Base-by-base conservation (phyloP, 106 monocot species). In the Cymbidium sinense region DNA sequence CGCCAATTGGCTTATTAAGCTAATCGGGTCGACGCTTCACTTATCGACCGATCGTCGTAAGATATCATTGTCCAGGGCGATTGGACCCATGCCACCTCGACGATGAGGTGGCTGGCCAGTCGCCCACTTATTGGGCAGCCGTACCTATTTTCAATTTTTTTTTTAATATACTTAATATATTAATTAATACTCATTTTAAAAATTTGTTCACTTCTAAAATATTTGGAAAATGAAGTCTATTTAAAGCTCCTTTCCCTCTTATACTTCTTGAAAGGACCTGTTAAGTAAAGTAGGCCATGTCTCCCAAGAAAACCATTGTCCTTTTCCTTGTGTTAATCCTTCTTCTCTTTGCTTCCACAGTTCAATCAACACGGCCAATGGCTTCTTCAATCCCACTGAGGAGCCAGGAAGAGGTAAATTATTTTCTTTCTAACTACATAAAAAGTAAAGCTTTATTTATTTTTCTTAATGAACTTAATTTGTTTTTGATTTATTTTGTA, bases 301-400 rank as follows among this genome's bases (percentile, higher is more conserved):
- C 70, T 67, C 4, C 64, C 1, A 78, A 78, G 44, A n/a, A 62
- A 21, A 43, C 27, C 13, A 65, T 44, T 0, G 8, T 18, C n/a
- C 29, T 78, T 44, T 8, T 69, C 15, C 18, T 78, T 28, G n/a
- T n/a, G n/a, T 3, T 44, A 30, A 12, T 27, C 65, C 61, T 62
- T 23, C 27, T 78, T 5, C 43, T 78, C 41, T 5, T 78, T 41
- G 64, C 78, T 18, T 27, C 27, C 17, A 12, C 78, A 4, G 25
- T 39, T 19, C 78, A 78, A 70, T 35, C 78, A 28, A 43, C 78
- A 41, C 39, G 78, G 44, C 78, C 69, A 47, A 11, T 47, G 23
- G 29, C 43, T n/a, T 39, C 78, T 15, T 23, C 17, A 44, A 44
- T 34, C 18, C 3, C 41, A 30, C 61, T 25, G n/a, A 27, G 27